Percentiles rank a stretch among this genome's conserved stretches.
phyloP scores from a whole-genome alignment of 768 basidiomycete species.

The Lyophyllum atratum region DNA sequence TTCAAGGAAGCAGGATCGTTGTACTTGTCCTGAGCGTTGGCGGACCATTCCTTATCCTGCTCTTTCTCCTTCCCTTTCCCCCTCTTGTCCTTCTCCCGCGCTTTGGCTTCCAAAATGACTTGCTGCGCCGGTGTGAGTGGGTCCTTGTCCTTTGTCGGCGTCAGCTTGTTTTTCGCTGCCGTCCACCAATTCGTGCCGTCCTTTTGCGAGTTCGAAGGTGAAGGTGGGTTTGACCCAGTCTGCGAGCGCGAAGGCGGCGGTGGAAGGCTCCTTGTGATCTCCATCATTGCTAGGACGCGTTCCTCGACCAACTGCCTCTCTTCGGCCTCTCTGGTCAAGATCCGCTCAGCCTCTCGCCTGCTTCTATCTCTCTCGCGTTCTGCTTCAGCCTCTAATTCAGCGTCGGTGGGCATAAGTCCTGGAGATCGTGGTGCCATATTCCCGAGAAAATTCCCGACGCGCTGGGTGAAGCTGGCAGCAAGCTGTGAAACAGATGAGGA shows the following conservation, averaged over 20 bases:
- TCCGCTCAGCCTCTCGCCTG: slow-evolving; percentile 76
- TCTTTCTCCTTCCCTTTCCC: slow-evolving; percentile 51
- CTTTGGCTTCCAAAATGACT: slow-evolving; percentile 73
- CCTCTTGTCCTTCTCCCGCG: slow-evolving; percentile 58
- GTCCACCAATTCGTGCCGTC: slow-evolving; percentile 73
- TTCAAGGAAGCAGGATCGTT: slow-evolving; percentile 60
- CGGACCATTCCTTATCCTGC: slow-evolving; percentile 67
- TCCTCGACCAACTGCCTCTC: slow-evolving; percentile 72
- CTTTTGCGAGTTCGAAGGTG: slow-evolving; percentile 65
- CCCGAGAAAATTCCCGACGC: slow-evolving; percentile 68
- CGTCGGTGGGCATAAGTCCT: slow-evolving; percentile 57
- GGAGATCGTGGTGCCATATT: slow-evolving; percentile 47
- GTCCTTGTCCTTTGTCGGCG: slow-evolving; percentile 76
- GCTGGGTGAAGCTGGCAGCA: slow-evolving; percentile 73
- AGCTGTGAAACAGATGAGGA: slow-evolving; percentile 73
- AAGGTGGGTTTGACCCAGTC: slow-evolving; percentile 56
- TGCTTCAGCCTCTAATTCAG: slow-evolving; percentile 81
- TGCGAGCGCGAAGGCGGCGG: slow-evolving; percentile 66
- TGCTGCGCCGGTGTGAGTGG: slow-evolving; percentile 84
- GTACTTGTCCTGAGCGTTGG: slow-evolving; percentile 51
- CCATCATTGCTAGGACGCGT: slow-evolving; percentile 75
- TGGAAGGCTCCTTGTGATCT: slow-evolving; percentile 45
- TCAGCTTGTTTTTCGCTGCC: slow-evolving; percentile 71
- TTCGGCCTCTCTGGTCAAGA: slow-evolving; percentile 70
- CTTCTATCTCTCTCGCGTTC: slow-evolving; percentile 75